These are phyloP conservation scores for Debaryomyces coudertii DNA, from an alignment of 1,139 yeast genomes.

Conservation along the genomic window DNA sequence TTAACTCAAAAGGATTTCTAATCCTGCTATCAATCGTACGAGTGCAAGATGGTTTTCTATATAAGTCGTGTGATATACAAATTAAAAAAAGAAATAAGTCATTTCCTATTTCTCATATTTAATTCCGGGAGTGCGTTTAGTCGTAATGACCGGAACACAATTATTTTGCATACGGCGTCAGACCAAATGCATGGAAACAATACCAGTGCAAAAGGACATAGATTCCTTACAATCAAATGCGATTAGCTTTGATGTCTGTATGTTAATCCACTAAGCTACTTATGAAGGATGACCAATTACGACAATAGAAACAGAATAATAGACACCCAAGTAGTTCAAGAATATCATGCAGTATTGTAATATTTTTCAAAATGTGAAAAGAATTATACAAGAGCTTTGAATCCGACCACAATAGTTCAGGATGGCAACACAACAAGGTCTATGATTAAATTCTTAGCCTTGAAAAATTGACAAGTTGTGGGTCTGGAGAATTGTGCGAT, in stretches of 20 bases:
- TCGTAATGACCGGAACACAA: background rate
- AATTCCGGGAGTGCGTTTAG: background rate
- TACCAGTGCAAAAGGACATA: background rate
- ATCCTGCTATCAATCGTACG: background rate
- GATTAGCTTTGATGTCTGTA: background rate
- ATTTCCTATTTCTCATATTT: background rate
- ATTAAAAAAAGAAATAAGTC: constrained; percentile 1
- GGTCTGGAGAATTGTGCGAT: no score
- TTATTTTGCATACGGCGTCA: background rate
- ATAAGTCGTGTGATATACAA: constrained; percentile 3
- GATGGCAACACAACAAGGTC: no score
- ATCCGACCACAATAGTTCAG: no score
- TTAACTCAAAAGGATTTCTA: background rate
- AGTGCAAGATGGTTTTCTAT: constrained; percentile 1
- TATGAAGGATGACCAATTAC: background rate
- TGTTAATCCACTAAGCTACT: background rate
- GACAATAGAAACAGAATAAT: background rate
- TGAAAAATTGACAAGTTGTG: no score
- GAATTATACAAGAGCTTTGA: no score
- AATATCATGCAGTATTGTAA: no score
- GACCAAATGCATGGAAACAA: background rate
- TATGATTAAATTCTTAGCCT: no score
- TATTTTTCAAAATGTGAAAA: no score
- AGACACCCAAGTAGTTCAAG: no score
- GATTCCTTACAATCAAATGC: background rate